phyloP scores from a whole-genome alignment of 2,329 filamentous ascomycete species.

The Albophoma yamanashiensis region DNA sequence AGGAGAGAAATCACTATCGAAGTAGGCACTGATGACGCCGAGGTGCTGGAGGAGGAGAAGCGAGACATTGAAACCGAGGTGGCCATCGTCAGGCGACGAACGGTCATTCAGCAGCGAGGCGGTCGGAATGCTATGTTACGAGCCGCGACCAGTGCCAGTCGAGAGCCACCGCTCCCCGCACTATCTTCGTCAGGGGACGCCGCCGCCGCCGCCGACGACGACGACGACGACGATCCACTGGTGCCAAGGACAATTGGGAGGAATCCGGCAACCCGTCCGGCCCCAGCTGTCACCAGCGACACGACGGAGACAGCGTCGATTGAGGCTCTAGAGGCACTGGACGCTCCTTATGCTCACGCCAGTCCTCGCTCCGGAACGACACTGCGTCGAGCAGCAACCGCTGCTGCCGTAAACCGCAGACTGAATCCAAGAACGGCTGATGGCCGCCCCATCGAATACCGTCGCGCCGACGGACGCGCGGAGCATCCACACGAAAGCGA shows the following conservation, averaged over 20 bases:
- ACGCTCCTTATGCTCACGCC: conserved; percentile 63
- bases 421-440: conserved; percentile 49
- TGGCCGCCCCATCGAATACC: conserved; percentile 47
- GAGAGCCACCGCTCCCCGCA: conserved; percentile 15
- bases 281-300: conserved; percentile 16
- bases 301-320: conserved; percentile 35
- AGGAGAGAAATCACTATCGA: conserved; percentile 56
- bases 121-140: conserved; percentile 36
- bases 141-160: conserved; percentile 32
- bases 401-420: conserved; percentile 62
- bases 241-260: conserved; percentile 36
- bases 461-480: conserved; percentile 56
- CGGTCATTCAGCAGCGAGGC: conserved; percentile 52
- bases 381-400: conserved; percentile 61
- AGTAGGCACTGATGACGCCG: conserved; percentile 59
- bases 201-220: too few species aligned
- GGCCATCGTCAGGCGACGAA: conserved; percentile 65
- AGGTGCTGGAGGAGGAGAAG: conserved; percentile 61
- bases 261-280: conserved; percentile 8
- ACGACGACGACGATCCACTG: conserved; percentile 40
- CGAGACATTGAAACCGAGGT: conserved; percentile 69
- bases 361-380: conserved; percentile 61
- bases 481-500: conserved; percentile 79
- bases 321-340: conserved; percentile 51
- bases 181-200: conserved; percentile 15